These are phyloP conservation scores for Barnettozyma salicaria DNA, from an alignment of 805 yeast species.

Conservation along the genomic window DNA sequence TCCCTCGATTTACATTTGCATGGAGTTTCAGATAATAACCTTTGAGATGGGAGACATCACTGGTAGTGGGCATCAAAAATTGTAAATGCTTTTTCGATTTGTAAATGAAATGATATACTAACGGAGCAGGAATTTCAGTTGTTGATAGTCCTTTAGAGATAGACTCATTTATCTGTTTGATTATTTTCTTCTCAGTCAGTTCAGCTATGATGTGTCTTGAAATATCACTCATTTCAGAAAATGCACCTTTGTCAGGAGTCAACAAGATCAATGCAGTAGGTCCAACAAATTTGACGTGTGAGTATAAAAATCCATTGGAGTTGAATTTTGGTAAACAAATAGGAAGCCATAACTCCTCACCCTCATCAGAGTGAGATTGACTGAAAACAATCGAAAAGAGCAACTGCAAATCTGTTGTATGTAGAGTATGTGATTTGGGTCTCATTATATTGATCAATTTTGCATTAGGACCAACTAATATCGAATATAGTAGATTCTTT, in stretches of 20 bases:
- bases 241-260: slow-evolving; percentile 62
- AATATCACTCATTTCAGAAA: slow-evolving; percentile 64
- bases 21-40: slow-evolving; percentile 22
- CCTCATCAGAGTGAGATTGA: slow-evolving; percentile 30
- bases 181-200: slow-evolving; percentile 32
- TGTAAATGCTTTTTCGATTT: slow-evolving; percentile 68
- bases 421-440: slow-evolving; percentile 71
- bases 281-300: slow-evolving; percentile 62
- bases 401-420: slow-evolving; percentile 75
- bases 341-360: slow-evolving; percentile 89
- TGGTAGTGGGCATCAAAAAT: slow-evolving; percentile 36
- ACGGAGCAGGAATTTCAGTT: slow-evolving; percentile 48
- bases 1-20: slow-evolving; percentile 25
- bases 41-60: slow-evolving; percentile 16
- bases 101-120: slow-evolving; percentile 73
- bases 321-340: slow-evolving; percentile 89
- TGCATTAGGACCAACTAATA: slow-evolving; percentile 60
- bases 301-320: slow-evolving; percentile 78
- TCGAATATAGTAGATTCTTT: slow-evolving; percentile 64
- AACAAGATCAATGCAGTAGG: slow-evolving; percentile 40
- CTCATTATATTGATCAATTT: slow-evolving; percentile 62
- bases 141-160: slow-evolving; percentile 36
- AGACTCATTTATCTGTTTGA: slow-evolving; percentile 34
- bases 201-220: slow-evolving; percentile 45
- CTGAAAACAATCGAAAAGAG: slow-evolving; percentile 63